Conservation (phyloP, 305 asterid genomes). For the Solanum hybrid region DNA sequence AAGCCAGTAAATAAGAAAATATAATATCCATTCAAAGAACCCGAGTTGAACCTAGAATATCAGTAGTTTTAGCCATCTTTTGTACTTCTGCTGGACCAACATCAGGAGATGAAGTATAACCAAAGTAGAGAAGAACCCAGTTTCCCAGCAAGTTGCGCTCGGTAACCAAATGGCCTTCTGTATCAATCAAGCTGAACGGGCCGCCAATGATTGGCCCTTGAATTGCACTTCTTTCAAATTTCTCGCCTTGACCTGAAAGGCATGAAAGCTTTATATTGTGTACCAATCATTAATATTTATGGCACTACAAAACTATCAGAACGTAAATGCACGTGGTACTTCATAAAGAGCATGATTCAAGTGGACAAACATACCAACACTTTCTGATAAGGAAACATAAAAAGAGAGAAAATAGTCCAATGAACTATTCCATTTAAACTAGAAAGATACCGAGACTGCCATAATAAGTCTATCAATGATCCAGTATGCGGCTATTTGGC, state of each 20-base stretch:
- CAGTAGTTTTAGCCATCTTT: constrained; percentile 68
- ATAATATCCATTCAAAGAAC: constrained; percentile 13
- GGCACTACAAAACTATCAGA: not conserved
- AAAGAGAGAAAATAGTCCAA: not conserved
- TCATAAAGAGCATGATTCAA: not conserved
- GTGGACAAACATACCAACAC: not conserved
- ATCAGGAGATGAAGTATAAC: constrained; percentile 95
- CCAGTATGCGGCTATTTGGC: not conserved
- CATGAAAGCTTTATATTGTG: not conserved
- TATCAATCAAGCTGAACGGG: constrained; percentile 61
- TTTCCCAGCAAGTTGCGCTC: constrained; percentile 68
- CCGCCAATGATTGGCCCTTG: constrained; percentile 92
- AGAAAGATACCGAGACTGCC: not conserved
- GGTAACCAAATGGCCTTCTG: constrained; percentile 54
- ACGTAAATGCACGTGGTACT: not conserved
- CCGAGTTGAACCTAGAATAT: constrained; percentile 49
- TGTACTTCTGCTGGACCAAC: constrained; percentile 89
- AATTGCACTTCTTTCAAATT: constrained; percentile 68
- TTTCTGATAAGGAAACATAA: not conserved
- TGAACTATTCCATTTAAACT: not conserved
- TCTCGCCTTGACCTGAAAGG: constrained; percentile 63
- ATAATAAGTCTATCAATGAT: not conserved
- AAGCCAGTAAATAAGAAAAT: not conserved
- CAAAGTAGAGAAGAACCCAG: constrained; percentile 87
- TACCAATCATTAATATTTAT: not conserved